These are phyloP conservation scores for Umbelopsis ramanniana DNA, from an alignment of 192 early-diverging fungal genomes.

Conservation along the genomic window DNA sequence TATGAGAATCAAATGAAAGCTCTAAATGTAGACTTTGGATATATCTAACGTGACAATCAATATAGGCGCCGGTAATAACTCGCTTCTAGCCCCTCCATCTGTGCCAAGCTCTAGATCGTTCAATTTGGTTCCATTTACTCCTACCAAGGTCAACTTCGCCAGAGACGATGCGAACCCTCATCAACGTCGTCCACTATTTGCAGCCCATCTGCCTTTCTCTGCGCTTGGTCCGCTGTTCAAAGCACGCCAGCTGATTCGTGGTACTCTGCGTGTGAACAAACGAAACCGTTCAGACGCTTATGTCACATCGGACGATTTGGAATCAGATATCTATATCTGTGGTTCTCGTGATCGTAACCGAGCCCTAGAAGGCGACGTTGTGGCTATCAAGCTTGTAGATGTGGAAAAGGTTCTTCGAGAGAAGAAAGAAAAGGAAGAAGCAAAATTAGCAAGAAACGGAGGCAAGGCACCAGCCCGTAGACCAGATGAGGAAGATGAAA, in stretches of 20 bases:
- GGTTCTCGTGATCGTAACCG: constrained; percentile 80
- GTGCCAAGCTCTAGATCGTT: constrained; percentile 31
- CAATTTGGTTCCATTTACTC: constrained; percentile 47
- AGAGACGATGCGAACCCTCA: constrained; percentile 51
- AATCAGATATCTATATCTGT: constrained; percentile 79
- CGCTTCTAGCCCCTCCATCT: constrained; percentile 26
- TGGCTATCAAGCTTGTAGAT: constrained; percentile 74
- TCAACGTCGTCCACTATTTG: constrained; percentile 57
- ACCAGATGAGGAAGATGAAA: constrained; percentile 58
- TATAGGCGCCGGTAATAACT: not conserved
- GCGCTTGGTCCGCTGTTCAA: constrained; percentile 56
- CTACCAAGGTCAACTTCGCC: constrained; percentile 50
- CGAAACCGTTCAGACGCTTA: constrained; percentile 87
- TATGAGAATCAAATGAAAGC: constrained; percentile 5
- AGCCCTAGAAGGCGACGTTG: constrained; percentile 84
- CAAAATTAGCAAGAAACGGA: constrained; percentile 57
- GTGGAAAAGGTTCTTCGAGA: constrained; percentile 65
- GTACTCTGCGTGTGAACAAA: constrained; percentile 85
- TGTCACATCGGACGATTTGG: constrained; percentile 74
- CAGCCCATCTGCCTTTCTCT: constrained; percentile 59
- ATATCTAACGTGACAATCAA: not conserved
- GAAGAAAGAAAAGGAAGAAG: constrained; percentile 60
- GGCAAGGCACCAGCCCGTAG: constrained; percentile 47
- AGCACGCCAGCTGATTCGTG: constrained; percentile 63
- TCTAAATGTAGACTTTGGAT: not conserved